phyloP scores from a whole-genome alignment of 768 basidiomycete genomes.

The Leccinum longicurvipes region DNA sequence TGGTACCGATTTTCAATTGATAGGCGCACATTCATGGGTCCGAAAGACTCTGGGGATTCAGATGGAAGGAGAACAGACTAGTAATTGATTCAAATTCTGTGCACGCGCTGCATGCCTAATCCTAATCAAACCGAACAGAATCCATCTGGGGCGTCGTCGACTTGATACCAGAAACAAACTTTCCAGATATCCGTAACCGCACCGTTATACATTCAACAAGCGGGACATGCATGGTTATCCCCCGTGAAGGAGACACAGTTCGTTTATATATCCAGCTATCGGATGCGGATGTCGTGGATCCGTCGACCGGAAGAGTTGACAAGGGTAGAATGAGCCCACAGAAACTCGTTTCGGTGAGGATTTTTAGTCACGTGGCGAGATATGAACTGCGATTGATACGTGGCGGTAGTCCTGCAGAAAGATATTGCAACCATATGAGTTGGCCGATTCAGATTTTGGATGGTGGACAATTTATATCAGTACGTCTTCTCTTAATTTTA shows the following conservation, averaged over 20 bases:
- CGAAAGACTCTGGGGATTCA: neutral
- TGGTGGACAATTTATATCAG: slow-evolving; percentile 1
- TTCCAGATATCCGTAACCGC: neutral
- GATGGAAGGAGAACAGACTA: neutral
- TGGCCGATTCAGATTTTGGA: neutral
- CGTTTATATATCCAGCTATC: neutral
- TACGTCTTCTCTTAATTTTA: neutral
- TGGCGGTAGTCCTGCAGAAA: neutral
- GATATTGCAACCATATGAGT: neutral
- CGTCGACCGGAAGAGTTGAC: neutral
- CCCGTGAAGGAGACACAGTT: neutral
- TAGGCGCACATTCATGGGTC: neutral
- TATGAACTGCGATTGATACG: neutral
- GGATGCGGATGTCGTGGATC: neutral
- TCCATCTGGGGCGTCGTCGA: neutral
- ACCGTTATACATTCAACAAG: neutral
- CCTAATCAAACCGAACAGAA: neutral
- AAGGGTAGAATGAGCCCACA: neutral
- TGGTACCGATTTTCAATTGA: neutral
- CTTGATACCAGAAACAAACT: neutral
- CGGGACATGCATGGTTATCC: neutral
- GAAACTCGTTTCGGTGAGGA: neutral
- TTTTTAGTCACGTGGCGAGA: neutral
- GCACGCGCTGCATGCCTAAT: neutral
- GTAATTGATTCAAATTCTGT: neutral